Evolutionary conservation across 192 early-diverging fungal genomes (phyloP), one percentile per base, ranked within the genome.

Genomic region (Backusella australiensis): DNA sequence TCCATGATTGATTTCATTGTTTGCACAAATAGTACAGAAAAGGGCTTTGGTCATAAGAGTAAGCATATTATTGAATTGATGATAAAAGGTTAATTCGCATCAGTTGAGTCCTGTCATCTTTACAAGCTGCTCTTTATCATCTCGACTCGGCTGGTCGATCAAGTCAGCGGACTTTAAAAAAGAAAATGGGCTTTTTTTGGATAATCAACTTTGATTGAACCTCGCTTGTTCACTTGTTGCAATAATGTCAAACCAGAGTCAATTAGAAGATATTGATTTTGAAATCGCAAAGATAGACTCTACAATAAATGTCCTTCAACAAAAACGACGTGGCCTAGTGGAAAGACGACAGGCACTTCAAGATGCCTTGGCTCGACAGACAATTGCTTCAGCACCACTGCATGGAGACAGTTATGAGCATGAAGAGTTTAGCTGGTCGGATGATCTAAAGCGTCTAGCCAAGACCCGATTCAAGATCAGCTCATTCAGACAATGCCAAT

Each of bases 401-500:
- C 9, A 56, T 7, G 21, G n/a, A 9, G 21, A 21, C n/a, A 56
- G 7, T 56, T 91, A 90, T 65, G 71, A 82, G 39, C 21, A 65
- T 11, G 68, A 77, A 5, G 49, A 65, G 11, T 93, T 91, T 76
- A 29, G 81, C 11, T 93, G 91, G 91, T 85, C 89, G 0, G 12
- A 71, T 21, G 36, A 81, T 6, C 72, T 89, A 2, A 81, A 75
- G 29, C 46, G 39, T 4, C 71, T 85, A 32, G 84, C 90, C 4
- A 69, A 71, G 8, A n/a, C 36, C 0, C 83, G 86, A 29, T 93
- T 86, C 63, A 77, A 78, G n/a, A 84, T 91, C 21, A 52, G 36
- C 19, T 15, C 36, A 14, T 99, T 99, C 77, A 89, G 96, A 17
- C 83, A 89, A n/a, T 91, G 94, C 56, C 97, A 99, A 82, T 78